phyloP scores from a whole-genome alignment of 2,329 filamentous ascomycete genomes.

The Beauveria varroae region DNA sequence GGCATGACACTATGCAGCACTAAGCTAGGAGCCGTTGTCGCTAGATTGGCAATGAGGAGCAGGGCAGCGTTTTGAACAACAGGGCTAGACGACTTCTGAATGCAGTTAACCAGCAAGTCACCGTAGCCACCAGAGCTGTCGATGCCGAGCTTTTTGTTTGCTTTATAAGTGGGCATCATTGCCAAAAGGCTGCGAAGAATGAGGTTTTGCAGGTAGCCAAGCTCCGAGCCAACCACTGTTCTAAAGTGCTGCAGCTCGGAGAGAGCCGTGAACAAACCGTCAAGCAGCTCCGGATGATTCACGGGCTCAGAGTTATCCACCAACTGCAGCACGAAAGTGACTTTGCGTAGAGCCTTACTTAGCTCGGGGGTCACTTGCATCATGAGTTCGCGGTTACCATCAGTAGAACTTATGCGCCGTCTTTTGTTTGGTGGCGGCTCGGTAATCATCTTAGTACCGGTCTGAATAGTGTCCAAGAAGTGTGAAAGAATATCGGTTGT shows the following conservation, averaged over 20 bases:
- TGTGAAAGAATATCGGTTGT: constrained; percentile 63
- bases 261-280: constrained; percentile 75
- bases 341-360: constrained; percentile 60
- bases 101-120: constrained; percentile 87
- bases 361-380: constrained; percentile 58
- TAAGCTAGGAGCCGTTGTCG: constrained; percentile 79
- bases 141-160: constrained; percentile 53
- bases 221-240: constrained; percentile 71
- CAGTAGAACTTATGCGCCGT: constrained; percentile 68
- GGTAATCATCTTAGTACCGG: constrained; percentile 63
- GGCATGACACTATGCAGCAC: constrained; percentile 98
- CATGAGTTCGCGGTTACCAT: constrained; percentile 52
- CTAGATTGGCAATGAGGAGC: constrained; percentile 78
- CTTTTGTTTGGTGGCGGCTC: constrained; percentile 70
- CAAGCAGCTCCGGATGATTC: constrained; percentile 67
- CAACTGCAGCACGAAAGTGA: constrained; percentile 83
- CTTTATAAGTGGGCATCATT: constrained; percentile 73
- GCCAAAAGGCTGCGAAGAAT: constrained; percentile 73
- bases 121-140: constrained; percentile 76
- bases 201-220: constrained; percentile 84
- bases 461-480: constrained; percentile 69
- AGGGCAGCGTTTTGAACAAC: constrained; percentile 91
- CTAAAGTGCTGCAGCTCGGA: constrained; percentile 81
- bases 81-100: constrained; percentile 83
- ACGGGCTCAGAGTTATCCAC: constrained; percentile 74